Base-by-base conservation (phyloP, 164 flowering plant species). In the Macadamia tetraphylla region DNA sequence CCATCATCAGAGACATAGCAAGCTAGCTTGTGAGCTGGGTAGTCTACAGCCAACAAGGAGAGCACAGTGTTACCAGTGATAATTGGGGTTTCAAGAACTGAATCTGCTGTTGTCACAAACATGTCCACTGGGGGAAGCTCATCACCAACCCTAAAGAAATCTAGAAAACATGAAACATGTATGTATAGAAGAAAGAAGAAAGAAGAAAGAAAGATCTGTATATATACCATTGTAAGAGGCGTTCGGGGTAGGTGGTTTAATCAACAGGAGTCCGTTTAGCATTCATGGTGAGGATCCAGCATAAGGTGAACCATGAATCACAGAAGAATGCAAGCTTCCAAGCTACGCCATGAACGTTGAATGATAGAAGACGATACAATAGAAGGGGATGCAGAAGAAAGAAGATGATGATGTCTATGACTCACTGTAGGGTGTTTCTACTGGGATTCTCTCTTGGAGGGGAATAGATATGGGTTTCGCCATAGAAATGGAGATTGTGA, bases 71-170 rank as follows among this genome's bases (percentile, higher is more conserved):
- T 84, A 5, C 84, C 68, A 1, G 87, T 83, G 44, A 88, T 60
- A 23, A 84, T 85, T 0, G 91, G 88, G 0, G 91, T 87, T 58
- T 88, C 91, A 1, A 81, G 81, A 48, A 65, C 67, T 1, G 85
- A 78, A 52, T 88, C 94, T 4, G 94, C 91, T 0, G 94, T 88
- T 12, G 91, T 85, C 9, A 88, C 88, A 71, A 88, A 87, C 73
- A 88, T 62, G 76, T 88, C 94, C 78, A 87, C 78, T 6, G 84
- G 60, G 0, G 91, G 91, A 65, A 83, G 84, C 58, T 84, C 87
- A n/a, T n/a, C 35, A 3, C 57, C 67, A 23, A 23, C 23, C 62
- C 82, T 73, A 52, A 9, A 35, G 3, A 35, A 35, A 35, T 35
- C 3, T 35, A 35, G 40, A 35, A 35, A 35, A 35, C 40, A 35